phyloP scores from a whole-genome alignment of 75 land plant genomes.

The Pinus tabuliformis region DNA sequence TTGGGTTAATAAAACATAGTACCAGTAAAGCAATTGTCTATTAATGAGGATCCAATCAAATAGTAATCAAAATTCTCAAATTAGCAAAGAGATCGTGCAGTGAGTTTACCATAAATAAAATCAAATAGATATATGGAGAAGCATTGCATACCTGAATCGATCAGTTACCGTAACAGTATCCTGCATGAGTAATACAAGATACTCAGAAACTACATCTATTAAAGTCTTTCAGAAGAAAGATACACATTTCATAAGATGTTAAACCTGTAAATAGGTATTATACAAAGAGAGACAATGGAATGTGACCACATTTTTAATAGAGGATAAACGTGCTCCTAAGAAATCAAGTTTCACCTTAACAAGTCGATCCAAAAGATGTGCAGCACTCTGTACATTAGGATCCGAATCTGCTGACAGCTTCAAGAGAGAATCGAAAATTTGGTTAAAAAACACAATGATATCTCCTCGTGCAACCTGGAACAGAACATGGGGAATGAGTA shows the following conservation, averaged over 20 bases:
- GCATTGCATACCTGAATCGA: slow-evolving; percentile 34
- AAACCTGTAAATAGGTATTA: neutral
- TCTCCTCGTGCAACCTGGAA: slow-evolving; percentile 47
- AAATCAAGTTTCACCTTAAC: slow-evolving; percentile 22
- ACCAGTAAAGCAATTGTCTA: too few species aligned
- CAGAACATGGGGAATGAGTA: neutral
- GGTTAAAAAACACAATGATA: slow-evolving; percentile 39
- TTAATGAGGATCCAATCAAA: too few species aligned
- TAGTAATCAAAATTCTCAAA: too few species aligned
- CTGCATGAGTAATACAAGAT: slow-evolving; percentile 13
- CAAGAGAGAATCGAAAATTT: slow-evolving; percentile 54
- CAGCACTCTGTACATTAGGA: slow-evolving; percentile 47
- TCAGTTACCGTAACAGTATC: slow-evolving; percentile 52
- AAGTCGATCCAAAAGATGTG: slow-evolving; percentile 45
- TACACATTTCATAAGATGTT: neutral
- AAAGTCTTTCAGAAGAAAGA: too few species aligned
- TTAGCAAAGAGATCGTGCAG: neutral
- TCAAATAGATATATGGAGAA: neutral
- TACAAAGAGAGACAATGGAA: neutral
- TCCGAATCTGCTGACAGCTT: slow-evolving; percentile 53
- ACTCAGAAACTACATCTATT: too few species aligned
- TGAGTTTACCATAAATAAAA: neutral
- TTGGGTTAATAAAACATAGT: too few species aligned
- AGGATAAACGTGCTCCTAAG: neutral
- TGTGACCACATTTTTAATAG: neutral